phyloP scores from a whole-genome alignment of 2,329 filamentous ascomycete species.

The Botrytis medusae region DNA sequence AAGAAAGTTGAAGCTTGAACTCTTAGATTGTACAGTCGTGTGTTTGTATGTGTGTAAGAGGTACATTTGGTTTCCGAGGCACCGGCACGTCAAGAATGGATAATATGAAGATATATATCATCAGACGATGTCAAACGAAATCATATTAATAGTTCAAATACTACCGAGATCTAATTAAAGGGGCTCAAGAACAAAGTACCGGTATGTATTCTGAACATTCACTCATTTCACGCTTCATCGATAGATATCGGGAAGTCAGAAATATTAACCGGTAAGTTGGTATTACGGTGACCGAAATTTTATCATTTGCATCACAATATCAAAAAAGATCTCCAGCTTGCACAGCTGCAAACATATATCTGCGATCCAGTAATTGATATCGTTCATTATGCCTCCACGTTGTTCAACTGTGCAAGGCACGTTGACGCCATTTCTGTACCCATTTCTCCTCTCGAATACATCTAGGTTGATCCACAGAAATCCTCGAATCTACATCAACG shows the following conservation, averaged over 20 bases:
- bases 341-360: constrained; percentile 16
- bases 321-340: background rate
- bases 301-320: constrained; percentile 7
- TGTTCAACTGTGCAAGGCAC: constrained; percentile 36
- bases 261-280: constrained; percentile 12
- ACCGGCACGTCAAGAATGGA: background rate
- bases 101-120: constrained; percentile 1
- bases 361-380: background rate
- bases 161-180: constrained; percentile 18
- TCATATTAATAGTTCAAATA: background rate
- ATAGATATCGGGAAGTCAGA: background rate
- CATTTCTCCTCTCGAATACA: constrained; percentile 32
- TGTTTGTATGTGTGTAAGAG: background rate
- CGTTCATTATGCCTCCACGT: constrained; percentile 36
- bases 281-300: constrained; percentile 20
- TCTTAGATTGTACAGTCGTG: background rate
- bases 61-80: background rate
- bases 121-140: background rate
- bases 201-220: background rate
- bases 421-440: constrained; percentile 40
- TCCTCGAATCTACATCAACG: constrained; percentile 25
- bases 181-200: constrained; percentile 1
- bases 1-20: background rate
- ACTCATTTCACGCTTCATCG: constrained; percentile 7
- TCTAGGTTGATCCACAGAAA: constrained; percentile 8